These are phyloP conservation scores for Hibiscus trionum DNA, from an alignment of 345 rosid genomes.

Conservation along the genomic window DNA sequence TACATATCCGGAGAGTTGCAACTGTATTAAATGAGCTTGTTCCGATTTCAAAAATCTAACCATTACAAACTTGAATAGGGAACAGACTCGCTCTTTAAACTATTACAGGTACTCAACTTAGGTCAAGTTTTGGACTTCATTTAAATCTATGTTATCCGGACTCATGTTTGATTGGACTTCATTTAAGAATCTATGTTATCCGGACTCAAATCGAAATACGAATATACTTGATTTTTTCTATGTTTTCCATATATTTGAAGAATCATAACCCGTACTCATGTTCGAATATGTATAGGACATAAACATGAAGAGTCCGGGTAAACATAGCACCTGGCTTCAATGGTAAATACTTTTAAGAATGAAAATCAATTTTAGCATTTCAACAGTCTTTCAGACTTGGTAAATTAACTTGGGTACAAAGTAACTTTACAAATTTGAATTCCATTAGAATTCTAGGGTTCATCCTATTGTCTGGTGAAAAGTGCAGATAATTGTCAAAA, in stretches of 20 bases:
- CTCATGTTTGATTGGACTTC: not conserved
- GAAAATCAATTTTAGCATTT: not conserved
- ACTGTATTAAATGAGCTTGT: not conserved
- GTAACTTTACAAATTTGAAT: conserved; percentile 12
- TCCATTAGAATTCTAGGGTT: conserved; percentile 5
- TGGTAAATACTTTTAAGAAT: not conserved
- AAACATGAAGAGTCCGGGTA: no score
- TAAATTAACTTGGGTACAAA: conserved; percentile 7
- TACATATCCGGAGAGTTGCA: not conserved
- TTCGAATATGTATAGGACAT: not conserved
- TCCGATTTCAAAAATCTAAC: not conserved
- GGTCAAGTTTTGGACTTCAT: not conserved
- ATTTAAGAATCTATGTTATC: not conserved
- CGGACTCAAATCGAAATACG: not conserved
- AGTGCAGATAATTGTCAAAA: not conserved
- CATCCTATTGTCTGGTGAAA: conserved; percentile 3
- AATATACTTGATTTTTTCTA: not conserved
- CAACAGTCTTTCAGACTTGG: not conserved
- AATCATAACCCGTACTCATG: not conserved
- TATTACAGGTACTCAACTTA: not conserved
- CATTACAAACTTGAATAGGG: no score
- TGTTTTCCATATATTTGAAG: not conserved
- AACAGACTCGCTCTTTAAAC: no score
- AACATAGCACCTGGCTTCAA: not conserved
- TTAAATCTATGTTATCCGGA: not conserved